Base-by-base conservation (phyloP, 148 eudicot genomes). In the Polygonum maritimum region DNA sequence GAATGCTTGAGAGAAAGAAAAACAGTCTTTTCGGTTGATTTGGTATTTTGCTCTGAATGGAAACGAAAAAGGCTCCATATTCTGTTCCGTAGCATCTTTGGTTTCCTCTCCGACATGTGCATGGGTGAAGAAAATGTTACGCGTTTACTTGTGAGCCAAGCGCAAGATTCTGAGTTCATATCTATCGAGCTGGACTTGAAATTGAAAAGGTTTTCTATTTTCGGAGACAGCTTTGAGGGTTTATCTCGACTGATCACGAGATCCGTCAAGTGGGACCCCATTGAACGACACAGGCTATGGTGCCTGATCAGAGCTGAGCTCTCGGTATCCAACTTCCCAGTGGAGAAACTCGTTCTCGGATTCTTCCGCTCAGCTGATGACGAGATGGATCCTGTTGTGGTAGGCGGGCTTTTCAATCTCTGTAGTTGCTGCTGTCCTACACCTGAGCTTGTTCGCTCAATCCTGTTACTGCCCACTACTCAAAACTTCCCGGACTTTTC, bases 241-340 rank as follows among this genome's bases (percentile, higher is more conserved):
- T 67, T 80, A 78, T 38, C 57, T 41, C 78, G 58, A 71, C 26
- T 85, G 8, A 69, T 85, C 67, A 55, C 72, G 78, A 80, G 44
- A 35, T 82, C 87, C 41, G 7, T 82, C 48, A 2, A 19, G 31
- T 85, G 87, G 87, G 78, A 73, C n/a, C 65, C 79, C 26, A 49
- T 76, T 31, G 78, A 82, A 45, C 87, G 80, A 44, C 78, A 55
- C 54, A 80, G 78, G 49, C 33, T 85, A 3, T 85, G 87, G 87
- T 73, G 76, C 62, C 69, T 85, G 74, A 77, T 82, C 45, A 73
- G 78, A 31, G 82, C 87, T 14, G 87, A 82, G 87, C 79, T 85
- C 73, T 69, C 58, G 18, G 76, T 80, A 14, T 79, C 79, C 19
- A 58, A 62, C 49, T 80, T 85, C 75, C 79, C 85, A 19, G 78